Conservation (phyloP, 129 eudicot genomes). For the Lonicera japonica region DNA sequence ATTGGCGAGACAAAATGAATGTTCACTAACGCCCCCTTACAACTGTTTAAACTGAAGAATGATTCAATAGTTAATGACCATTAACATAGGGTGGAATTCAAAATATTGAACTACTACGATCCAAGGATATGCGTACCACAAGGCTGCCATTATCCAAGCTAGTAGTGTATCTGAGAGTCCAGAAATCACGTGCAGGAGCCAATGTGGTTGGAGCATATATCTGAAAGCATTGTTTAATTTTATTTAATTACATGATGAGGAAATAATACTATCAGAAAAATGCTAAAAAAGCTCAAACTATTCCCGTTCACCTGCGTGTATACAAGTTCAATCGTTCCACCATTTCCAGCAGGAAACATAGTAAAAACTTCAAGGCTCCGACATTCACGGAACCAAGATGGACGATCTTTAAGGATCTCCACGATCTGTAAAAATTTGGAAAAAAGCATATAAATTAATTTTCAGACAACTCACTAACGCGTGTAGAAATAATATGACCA, state of each 20-base stretch:
- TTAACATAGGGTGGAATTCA: too few relatives aligned
- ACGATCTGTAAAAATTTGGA: slow-evolving; percentile 44
- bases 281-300: neutral
- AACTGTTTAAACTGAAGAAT: too few relatives aligned
- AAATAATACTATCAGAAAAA: neutral
- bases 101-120: neutral
- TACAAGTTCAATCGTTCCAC: slow-evolving; percentile 91
- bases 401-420: slow-evolving; percentile 97
- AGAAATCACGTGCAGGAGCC: slow-evolving; percentile 97
- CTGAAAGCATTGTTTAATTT: slow-evolving; percentile 28
- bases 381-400: slow-evolving; percentile 96
- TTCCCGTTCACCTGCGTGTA: slow-evolving; percentile 63
- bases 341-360: slow-evolving; percentile 84
- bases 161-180: slow-evolving; percentile 92
- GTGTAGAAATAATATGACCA: neutral
- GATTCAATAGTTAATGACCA: too few relatives aligned
- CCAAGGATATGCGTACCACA: slow-evolving; percentile 52
- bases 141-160: slow-evolving; percentile 86
- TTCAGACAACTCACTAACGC: neutral
- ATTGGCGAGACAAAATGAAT: too few relatives aligned
- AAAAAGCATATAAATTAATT: neutral
- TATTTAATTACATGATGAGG: neutral
- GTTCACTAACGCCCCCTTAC: too few relatives aligned
- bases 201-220: slow-evolving; percentile 92
- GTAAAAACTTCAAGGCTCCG: slow-evolving; percentile 86